Base-by-base conservation (phyloP, 164 flowering plant species). In the Nymphaea thermarum region DNA sequence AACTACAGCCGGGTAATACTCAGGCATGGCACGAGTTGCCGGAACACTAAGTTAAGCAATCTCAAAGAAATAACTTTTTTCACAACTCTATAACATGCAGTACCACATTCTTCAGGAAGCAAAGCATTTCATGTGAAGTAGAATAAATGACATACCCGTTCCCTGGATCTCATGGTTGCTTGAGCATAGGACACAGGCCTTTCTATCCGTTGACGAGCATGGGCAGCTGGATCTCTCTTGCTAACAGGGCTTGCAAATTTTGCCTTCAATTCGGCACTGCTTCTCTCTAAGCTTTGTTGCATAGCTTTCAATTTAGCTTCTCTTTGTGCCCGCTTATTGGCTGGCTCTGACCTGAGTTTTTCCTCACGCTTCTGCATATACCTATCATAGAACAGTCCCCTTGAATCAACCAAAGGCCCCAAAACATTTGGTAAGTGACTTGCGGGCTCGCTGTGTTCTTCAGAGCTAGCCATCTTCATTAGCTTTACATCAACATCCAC, bases 321-420 rank as follows among this genome's bases (percentile, higher is more conserved):
- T 80, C 90, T 95, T 72, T 90, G 93, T 45, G 77, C 78, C 76
- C 94, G 75, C 62, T 77, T 84, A 42, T 85, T 81, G 69, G 81
- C 74, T 91, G 89, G 87, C 70, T 95, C 96, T 75, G 86, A 96
- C 73, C 77, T 82, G 70, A 95, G 77, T 66, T 92, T 95, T 69
- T 83, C 91, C 75, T 95, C 87, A 67, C 99, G 81, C 78, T 88
- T 95, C 80, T 86, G 87, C 86, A 86, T 87, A 69, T 95, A 95
- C 63, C 63, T 82, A 61, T 82, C 87, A 73, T 90, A 95, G 16
- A 83, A 82, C 65, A 83, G 86, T 41, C 98, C 99, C 72, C 85
- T 83, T 18, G 83, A 85, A 72, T 87, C 87, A 72, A 84, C 89
- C 4, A 83, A 70, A 67, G 78, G 71, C 17, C 82, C 70, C 68